Base-by-base conservation (phyloP, 306 rosid genomes). In the Psophocarpus tetragonolobus region DNA sequence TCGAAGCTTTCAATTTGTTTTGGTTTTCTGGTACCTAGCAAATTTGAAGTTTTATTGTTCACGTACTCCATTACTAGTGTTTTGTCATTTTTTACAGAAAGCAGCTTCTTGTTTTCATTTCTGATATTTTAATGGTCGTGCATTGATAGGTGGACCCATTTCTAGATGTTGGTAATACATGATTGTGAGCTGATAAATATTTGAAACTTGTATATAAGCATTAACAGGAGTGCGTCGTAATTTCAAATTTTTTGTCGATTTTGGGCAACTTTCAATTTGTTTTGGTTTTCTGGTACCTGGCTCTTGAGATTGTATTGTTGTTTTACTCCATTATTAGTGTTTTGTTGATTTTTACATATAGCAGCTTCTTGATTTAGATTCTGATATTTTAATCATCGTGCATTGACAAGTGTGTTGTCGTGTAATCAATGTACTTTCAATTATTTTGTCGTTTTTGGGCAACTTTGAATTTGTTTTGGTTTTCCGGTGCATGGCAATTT, bases 31-130 rank as follows among this genome's bases (percentile, higher is more conserved):
- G 17, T 60, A 23, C 66, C 26, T 38, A 29, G 12, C 68, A 53
- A 76, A 72, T 17, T 77, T 72, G 57, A 66, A 47, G 78, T 30
- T 77, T 71, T 64, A 10, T 71, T 72, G 41, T 50, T 58, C 15
- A 47, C 30, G 32, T 76, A 76, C 32, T 65, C n/a, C 6, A 8
- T 26, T 9, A 12, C 78, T 33, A 7, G 35, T 62, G 69, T 76
- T 73, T 82, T 68, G 39, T 56, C 58, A n/a, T 75, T 74, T 38
- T 45, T 26, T 42, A 20, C 6, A 5, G 17, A 65, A 64, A 53
- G 56, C 54, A 20, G 62, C 38, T 82, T 63, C 54, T 39, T 61
- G 50, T 20, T 21, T 48, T 70, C 2, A 10, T 71, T 76, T 76
- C 63, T 39, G 38, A 61, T 62, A 29, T 75, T 60, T 77, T 60